Evolutionary conservation across 2,329 filamentous ascomycete genomes (phyloP).

Genomic region (Magnaporthiopsis incrustans): DNA sequence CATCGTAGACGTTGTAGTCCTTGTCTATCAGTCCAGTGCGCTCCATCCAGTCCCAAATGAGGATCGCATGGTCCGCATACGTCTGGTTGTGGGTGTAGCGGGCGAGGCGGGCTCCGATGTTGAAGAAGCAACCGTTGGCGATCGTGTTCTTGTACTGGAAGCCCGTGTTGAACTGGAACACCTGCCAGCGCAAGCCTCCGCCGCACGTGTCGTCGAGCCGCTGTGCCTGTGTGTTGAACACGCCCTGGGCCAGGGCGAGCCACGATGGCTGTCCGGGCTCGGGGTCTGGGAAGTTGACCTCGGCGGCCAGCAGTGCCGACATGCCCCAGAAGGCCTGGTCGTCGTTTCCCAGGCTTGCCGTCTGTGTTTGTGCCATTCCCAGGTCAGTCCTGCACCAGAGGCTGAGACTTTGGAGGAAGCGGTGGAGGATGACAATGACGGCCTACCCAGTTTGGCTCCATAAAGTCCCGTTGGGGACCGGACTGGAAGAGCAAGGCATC

Average conservation of each 20-base stretch:
- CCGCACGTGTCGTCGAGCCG: slow-evolving; percentile 60
- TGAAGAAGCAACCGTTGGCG: slow-evolving; percentile 56
- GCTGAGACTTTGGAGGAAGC: background rate
- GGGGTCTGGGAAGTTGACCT: slow-evolving; percentile 55
- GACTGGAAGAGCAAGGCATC: slow-evolving; percentile 50
- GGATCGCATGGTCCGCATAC: slow-evolving; percentile 54
- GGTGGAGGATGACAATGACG: background rate
- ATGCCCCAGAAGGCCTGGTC: slow-evolving; percentile 67
- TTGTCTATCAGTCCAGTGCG: slow-evolving; percentile 42
- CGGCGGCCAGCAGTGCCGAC: slow-evolving; percentile 59
- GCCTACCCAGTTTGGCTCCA: slow-evolving; percentile 40
- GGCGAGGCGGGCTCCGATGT: slow-evolving; percentile 60
- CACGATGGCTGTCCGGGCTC: slow-evolving; percentile 47
- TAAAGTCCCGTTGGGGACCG: slow-evolving; percentile 47
- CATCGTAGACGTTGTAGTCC: slow-evolving; percentile 52
- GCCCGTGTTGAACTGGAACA: slow-evolving; percentile 63
- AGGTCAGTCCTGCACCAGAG: background rate
- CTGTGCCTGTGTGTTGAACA: slow-evolving; percentile 55
- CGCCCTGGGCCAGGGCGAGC: slow-evolving; percentile 60
- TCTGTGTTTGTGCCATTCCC: slow-evolving; percentile 16
- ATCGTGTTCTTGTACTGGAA: slow-evolving; percentile 68
- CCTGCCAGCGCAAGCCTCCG: slow-evolving; percentile 71
- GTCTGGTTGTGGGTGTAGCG: slow-evolving; percentile 60
- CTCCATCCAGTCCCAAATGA: slow-evolving; percentile 53
- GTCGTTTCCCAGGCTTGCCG: slow-evolving; percentile 53